These are phyloP conservation scores for Fistulina hepatica DNA, from an alignment of 1,284 basidiomycete species.

Conservation along the genomic window DNA sequence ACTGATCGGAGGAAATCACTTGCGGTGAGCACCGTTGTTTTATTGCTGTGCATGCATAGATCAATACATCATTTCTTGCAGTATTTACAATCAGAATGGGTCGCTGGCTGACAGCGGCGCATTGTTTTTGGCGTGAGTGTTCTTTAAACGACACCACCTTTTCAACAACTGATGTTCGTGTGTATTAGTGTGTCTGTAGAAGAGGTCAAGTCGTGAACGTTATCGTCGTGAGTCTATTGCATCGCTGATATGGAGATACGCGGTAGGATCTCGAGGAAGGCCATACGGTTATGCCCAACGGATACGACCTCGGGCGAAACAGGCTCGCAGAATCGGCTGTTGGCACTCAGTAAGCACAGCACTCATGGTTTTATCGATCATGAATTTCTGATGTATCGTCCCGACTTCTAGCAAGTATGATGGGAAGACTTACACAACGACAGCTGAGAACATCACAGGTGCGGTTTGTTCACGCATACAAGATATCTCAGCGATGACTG, in stretches of 20 bases:
- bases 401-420: conserved; percentile 2
- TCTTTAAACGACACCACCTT: too few relatives aligned
- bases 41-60: neutral
- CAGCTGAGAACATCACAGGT: conserved; percentile 11
- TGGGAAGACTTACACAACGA: conserved; percentile 11
- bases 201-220: too few relatives aligned
- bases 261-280: conserved; percentile 22
- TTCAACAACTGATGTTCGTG: too few relatives aligned
- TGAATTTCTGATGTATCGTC: too few relatives aligned
- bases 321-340: conserved; percentile 10
- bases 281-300: conserved; percentile 40
- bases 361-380: too few relatives aligned
- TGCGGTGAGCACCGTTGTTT: conserved; percentile 29
- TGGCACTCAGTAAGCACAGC: conserved; percentile 7
- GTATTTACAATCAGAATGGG: conserved; percentile 52
- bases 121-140: conserved; percentile 51
- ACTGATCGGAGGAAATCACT: conserved; percentile 56
- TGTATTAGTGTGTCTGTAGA: too few relatives aligned
- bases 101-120: conserved; percentile 42
- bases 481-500: neutral
- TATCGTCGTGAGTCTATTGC: too few relatives aligned
- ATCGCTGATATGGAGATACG: conserved; percentile 1
- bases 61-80: conserved; percentile 15
- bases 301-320: conserved; percentile 35
- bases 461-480: neutral